Evolutionary conservation across 345 rosid species (phyloP).

Genomic region (Hibiscus tridactylites): DNA sequence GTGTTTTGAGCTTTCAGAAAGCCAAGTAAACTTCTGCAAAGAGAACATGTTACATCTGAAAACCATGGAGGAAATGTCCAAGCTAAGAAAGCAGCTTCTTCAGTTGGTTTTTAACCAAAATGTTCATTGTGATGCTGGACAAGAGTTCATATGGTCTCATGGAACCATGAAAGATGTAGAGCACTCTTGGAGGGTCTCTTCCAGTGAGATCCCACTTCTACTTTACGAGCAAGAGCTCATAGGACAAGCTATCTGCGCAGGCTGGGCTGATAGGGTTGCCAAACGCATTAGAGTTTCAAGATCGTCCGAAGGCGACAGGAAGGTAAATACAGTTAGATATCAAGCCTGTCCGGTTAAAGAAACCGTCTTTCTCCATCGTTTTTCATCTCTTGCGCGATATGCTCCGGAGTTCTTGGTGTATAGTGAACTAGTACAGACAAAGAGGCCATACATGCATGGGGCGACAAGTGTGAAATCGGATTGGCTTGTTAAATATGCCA

Average conservation of each 20-base stretch:
- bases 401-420: slow-evolving; percentile 88
- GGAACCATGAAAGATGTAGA: slow-evolving; percentile 64
- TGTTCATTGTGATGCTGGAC: slow-evolving; percentile 19
- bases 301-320: slow-evolving; percentile 30
- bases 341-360: slow-evolving; percentile 67
- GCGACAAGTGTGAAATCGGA: slow-evolving; percentile 67
- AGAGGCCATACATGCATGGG: slow-evolving; percentile 78
- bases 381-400: slow-evolving; percentile 55
- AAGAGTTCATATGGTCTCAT: slow-evolving; percentile 63
- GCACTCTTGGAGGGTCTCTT: slow-evolving; percentile 49
- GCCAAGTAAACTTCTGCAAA: slow-evolving; percentile 42
- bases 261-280: slow-evolving; percentile 94
- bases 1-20: slow-evolving; percentile 52
- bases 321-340: slow-evolving; percentile 43
- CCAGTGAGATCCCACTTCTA: slow-evolving; percentile 40
- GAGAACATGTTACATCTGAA: slow-evolving; percentile 56
- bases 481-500: slow-evolving; percentile 67
- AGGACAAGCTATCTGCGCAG: slow-evolving; percentile 82
- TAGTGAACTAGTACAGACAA: slow-evolving; percentile 60
- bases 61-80: slow-evolving; percentile 90
- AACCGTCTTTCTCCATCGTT: slow-evolving; percentile 63
- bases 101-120: slow-evolving; percentile 54
- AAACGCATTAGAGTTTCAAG: slow-evolving; percentile 32
- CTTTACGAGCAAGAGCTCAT: slow-evolving; percentile 64
- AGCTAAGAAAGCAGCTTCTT: slow-evolving; percentile 76